Conservation (phyloP, 345 rosid genomes). For the Salix arbutifolia region DNA sequence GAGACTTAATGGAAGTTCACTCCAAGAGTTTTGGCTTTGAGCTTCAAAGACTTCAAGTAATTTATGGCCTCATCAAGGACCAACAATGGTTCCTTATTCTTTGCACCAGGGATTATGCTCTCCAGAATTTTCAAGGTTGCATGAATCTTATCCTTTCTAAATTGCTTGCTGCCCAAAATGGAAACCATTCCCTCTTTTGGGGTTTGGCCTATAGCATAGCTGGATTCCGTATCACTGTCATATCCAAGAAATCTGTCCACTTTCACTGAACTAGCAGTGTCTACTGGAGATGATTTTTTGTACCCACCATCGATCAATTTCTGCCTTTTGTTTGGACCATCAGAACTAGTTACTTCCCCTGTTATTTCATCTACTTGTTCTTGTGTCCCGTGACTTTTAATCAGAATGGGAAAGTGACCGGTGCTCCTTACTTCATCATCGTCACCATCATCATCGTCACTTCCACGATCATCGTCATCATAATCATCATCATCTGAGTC, state of each 20-base stretch:
- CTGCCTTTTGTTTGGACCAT: constrained; percentile 50
- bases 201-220: constrained; percentile 10
- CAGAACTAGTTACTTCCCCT: constrained; percentile 54
- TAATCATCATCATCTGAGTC: constrained; percentile 28
- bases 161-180: constrained; percentile 28
- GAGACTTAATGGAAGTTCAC: constrained; percentile 22
- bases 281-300: neutral
- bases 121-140: constrained; percentile 17
- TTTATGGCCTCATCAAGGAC: constrained; percentile 19
- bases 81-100: constrained; percentile 17
- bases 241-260: constrained; percentile 5
- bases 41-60: constrained; percentile 23
- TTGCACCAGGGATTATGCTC: constrained; percentile 19
- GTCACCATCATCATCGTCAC: neutral
- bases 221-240: constrained; percentile 22
- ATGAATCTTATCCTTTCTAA: constrained; percentile 14
- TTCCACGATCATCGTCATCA: neutral
- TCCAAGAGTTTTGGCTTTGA: constrained; percentile 16
- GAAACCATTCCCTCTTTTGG: constrained; percentile 31
- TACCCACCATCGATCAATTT: constrained; percentile 16
- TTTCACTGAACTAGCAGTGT: constrained; percentile 8
- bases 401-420: constrained; percentile 17
- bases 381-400: constrained; percentile 6
- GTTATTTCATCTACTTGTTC: constrained; percentile 11
- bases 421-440: constrained; percentile 21